Evolutionary conservation across 1,284 basidiomycete genomes (phyloP), one percentile per base, ranked within the genome.

Genomic region (Marasmius oreades): DNA sequence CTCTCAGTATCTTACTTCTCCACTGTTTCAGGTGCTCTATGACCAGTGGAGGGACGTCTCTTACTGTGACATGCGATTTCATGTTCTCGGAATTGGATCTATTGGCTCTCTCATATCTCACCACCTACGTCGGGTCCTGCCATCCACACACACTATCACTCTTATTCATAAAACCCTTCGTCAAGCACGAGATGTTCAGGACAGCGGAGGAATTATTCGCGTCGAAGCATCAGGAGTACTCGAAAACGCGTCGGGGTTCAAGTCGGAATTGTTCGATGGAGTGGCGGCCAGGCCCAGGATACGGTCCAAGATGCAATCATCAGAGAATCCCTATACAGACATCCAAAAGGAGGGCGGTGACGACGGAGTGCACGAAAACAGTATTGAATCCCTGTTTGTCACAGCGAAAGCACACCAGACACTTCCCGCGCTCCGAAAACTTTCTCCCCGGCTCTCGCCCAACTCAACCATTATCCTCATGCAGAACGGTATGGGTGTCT

Each of bases 401-500:
- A 84, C 92, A 33, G 85, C 91, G 56, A 96, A 95, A 69, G 88
- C 92, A 0, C 79, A 86, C 20, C 75, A 82, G 12, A 90, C 90
- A 0, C 51, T 86, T 0, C 62, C 69, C 1, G 86, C 88, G 2
- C 66, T 98, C 31, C 70, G 74, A 23, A 67, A 72, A 3, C 78
- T 98, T 51, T 70, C 81, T 5, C 81, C 81, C 8, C 84, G 93
- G 20, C 71, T 98, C 26, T 78, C 80, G 4, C 71, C 80, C 0
- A 70, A 80, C 53, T 90, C 88, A 45, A 97, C 95, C 24, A 84
- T 98, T 61, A 90, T 96, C 1, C 81, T 99, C 5, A 72, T 97
- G 51, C 92, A 97, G 68, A 98, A 98, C 69, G 95, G 88, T 69
- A 77, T 97, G 86, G 95, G 94, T 16, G 77, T 96, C 14, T 90